Conservation (phyloP, 1,139 yeast species). For the Zygosaccharomyces sapae region DNA sequence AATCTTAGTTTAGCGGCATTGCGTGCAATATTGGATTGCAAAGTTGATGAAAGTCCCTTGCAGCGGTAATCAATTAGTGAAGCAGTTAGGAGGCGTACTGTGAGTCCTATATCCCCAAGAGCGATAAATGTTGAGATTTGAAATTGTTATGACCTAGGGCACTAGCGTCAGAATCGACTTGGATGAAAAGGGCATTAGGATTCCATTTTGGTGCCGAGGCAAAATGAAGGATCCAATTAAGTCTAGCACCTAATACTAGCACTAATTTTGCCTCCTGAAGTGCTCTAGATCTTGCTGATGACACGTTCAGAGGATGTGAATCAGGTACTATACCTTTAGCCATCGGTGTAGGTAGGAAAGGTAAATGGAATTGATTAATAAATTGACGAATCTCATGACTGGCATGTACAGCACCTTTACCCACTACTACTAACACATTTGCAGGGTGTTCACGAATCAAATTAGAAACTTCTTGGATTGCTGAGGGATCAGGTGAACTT, state of each 20-base stretch:
- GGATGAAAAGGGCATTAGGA: slow-evolving; percentile 45
- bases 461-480: slow-evolving; percentile 39
- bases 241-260: slow-evolving; percentile 54
- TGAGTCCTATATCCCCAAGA: slow-evolving; percentile 45
- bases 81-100: slow-evolving; percentile 24
- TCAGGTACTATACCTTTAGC: slow-evolving; percentile 67
- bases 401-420: slow-evolving; percentile 56
- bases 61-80: slow-evolving; percentile 18
- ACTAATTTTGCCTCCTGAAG: slow-evolving; percentile 53
- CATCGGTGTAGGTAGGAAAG: slow-evolving; percentile 69
- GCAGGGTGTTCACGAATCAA: slow-evolving; percentile 35
- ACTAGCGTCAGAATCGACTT: slow-evolving; percentile 51
- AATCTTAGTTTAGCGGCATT: slow-evolving; percentile 40
- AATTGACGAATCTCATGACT: slow-evolving; percentile 41
- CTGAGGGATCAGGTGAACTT: slow-evolving; percentile 41
- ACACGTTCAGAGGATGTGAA: slow-evolving; percentile 43
- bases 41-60: slow-evolving; percentile 28
- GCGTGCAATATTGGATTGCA: slow-evolving; percentile 35
- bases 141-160: slow-evolving; percentile 46
- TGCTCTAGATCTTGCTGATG: slow-evolving; percentile 58
- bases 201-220: slow-evolving; percentile 53
- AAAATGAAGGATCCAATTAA: slow-evolving; percentile 65
- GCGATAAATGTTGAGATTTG: slow-evolving; percentile 17
- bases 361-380: slow-evolving; percentile 41
- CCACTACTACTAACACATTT: slow-evolving; percentile 53